Evolutionary conservation across 139 green algal species (phyloP), one percentile per base, ranked within the genome.

Genomic region (Closterium sp.): DNA sequence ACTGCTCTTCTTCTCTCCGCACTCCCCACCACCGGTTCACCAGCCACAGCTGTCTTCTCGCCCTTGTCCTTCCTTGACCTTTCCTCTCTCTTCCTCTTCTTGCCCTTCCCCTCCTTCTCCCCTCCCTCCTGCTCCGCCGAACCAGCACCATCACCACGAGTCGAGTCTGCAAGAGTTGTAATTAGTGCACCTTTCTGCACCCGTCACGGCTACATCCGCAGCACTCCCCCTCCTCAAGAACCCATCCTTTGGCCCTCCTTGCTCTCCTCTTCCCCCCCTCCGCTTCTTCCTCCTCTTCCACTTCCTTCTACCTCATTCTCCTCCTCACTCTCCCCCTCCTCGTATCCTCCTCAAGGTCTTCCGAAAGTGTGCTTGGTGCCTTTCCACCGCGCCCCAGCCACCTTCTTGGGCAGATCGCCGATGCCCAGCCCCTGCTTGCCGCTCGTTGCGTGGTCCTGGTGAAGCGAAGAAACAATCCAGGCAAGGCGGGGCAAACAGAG

Each of bases 371-470:
- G 36, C n/a, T 91, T 91, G 83, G 90, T 97, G n/a, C 97, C 97
- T 36, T 92, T 90, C 96, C 97, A 98, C 16, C 94, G 92, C 0
- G 94, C 96, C 7, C 97, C 97, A 1, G 93, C 97, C 33, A 98
- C 96, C 92, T 98, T 98, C 88, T 97, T 98, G 2, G 96, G 96
- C 94, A 95, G 36, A 55, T 6, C 36, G 6, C 36, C 36, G 4
- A 55, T 55, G 36, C 36, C 36, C 91, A 6, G 36, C 36, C 36
- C 36, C 36, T 55, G 36, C 36, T 55, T 55, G 4, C 36, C 36
- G 36, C 36, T 55, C 6, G 36, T 55, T 55, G 36, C 36, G 36
- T 55, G 36, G 33, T 96, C 92, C 66, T 97, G n/a, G 96, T 12
- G 64, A 89, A 92, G 25, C 34, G n/a, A n/a, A n/a, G n/a, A n/a